These are phyloP conservation scores for Yamadazyma blattariae DNA, from an alignment of 1,139 yeast genomes.

Conservation along the genomic window DNA sequence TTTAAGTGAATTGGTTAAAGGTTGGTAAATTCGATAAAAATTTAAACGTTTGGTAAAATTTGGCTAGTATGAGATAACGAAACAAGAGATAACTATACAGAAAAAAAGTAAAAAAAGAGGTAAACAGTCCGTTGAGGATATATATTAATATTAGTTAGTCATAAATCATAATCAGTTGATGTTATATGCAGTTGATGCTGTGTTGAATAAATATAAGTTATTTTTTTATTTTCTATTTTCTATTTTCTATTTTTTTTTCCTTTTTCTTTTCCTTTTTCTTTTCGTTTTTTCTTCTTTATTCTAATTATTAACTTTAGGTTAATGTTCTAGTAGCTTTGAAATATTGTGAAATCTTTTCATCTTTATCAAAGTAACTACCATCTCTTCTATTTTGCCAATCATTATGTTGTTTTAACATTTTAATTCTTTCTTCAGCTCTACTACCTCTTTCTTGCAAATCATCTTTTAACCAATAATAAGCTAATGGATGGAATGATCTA, in stretches of 20 bases:
- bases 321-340: slow-evolving; percentile 44
- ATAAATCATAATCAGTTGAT: slow-evolving; percentile 5
- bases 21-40: too few relatives aligned
- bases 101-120: background rate
- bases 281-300: background rate
- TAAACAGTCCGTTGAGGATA: slow-evolving; percentile 5
- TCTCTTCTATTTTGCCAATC: slow-evolving; percentile 44
- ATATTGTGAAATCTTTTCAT: slow-evolving; percentile 43
- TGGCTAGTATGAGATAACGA: too few relatives aligned
- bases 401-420: slow-evolving; percentile 42
- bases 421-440: slow-evolving; percentile 49
- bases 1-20: background rate
- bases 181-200: slow-evolving; percentile 4
- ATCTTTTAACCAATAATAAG: slow-evolving; percentile 57
- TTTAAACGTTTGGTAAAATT: too few relatives aligned
- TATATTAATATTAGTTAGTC: slow-evolving; percentile 1
- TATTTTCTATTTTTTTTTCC: slow-evolving; percentile 1
- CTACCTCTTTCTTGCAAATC: slow-evolving; percentile 55
- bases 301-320: too few relatives aligned
- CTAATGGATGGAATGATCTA: slow-evolving; percentile 67
- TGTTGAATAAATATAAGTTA: slow-evolving; percentile 1
- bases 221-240: background rate
- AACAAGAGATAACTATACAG: too few relatives aligned
- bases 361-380: slow-evolving; percentile 45
- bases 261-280: too few relatives aligned